Evolutionary conservation across 2,329 filamentous ascomycete species (phyloP).

Genomic region (Chlorencoelia australis): DNA sequence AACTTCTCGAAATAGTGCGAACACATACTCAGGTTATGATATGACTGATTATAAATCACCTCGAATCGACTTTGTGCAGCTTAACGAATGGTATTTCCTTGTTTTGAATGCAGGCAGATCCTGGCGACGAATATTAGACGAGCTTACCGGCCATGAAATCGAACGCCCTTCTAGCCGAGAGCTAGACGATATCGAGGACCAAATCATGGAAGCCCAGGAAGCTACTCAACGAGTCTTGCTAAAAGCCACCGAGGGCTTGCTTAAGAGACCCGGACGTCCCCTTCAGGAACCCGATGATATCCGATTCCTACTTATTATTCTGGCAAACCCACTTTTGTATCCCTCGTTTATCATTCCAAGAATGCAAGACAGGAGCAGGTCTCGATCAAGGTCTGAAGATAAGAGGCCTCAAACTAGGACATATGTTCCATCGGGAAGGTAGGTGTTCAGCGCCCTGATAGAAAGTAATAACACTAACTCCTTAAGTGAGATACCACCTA

Average conservation of each 20-base stretch:
- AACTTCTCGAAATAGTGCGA: too few species aligned
- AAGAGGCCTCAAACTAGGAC: slow-evolving; percentile 11
- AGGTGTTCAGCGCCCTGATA: not conserved
- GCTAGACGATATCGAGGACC: slow-evolving; percentile 37
- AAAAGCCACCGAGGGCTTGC: slow-evolving; percentile 66
- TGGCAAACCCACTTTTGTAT: slow-evolving; percentile 70
- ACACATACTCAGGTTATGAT: too few species aligned
- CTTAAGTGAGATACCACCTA: too few species aligned
- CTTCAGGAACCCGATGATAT: slow-evolving; percentile 59
- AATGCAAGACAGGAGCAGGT: slow-evolving; percentile 7
- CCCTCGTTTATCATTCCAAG: slow-evolving; percentile 24
- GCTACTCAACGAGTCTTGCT: slow-evolving; percentile 62
- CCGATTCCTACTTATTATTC: slow-evolving; percentile 67
- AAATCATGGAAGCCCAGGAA: slow-evolving; percentile 51
- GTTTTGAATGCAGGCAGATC: slow-evolving; percentile 56
- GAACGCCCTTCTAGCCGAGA: slow-evolving; percentile 15
- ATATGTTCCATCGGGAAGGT: not conserved
- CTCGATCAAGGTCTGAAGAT: slow-evolving; percentile 18
- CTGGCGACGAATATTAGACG: slow-evolving; percentile 54
- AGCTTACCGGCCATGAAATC: slow-evolving; percentile 28
- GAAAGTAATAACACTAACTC: too few species aligned
- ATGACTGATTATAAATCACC: slow-evolving; percentile 53
- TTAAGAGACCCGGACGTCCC: slow-evolving; percentile 68
- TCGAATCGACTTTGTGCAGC: slow-evolving; percentile 63
- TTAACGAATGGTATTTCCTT: slow-evolving; percentile 64